phyloP scores from a whole-genome alignment of 129 eudicot species.

The Pittosporum tobira region DNA sequence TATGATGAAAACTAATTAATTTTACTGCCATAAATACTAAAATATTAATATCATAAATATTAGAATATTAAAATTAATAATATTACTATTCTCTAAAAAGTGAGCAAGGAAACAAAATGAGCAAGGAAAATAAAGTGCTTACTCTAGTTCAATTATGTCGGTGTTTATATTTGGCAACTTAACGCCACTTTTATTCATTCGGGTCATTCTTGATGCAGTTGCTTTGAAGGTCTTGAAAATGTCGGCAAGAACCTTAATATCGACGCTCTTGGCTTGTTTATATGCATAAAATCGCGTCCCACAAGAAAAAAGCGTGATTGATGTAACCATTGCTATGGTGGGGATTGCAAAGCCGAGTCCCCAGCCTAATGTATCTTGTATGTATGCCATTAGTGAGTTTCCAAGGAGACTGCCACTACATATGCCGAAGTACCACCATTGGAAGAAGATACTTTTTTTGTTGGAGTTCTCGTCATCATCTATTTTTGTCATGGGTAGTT shows the following conservation, averaged over 20 bases:
- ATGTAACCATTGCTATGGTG: constrained; percentile 51
- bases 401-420: constrained; percentile 89
- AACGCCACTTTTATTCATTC: constrained; percentile 18
- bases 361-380: constrained; percentile 89
- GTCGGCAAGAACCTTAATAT: constrained; percentile 21
- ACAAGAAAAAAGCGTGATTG: constrained; percentile 48
- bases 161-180: constrained; percentile 14
- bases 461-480: constrained; percentile 22
- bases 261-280: constrained; percentile 21
- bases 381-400: constrained; percentile 67
- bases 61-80: too few species aligned
- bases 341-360: constrained; percentile 92
- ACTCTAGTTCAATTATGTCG: constrained; percentile 56
- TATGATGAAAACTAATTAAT: too few species aligned
- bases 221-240: constrained; percentile 32
- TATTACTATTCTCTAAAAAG: too few species aligned
- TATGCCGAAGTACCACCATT: constrained; percentile 95
- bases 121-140: too few species aligned
- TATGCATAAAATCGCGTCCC: constrained; percentile 49
- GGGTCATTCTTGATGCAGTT: constrained; percentile 26
- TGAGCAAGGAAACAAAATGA: too few species aligned
- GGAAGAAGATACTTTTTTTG: constrained; percentile 60
- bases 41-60: too few species aligned
- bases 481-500: constrained; percentile 38
- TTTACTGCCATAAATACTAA: too few species aligned